Conservation (phyloP, 202 grass and related monocot genomes). For the Saccharum hybrid region DNA sequence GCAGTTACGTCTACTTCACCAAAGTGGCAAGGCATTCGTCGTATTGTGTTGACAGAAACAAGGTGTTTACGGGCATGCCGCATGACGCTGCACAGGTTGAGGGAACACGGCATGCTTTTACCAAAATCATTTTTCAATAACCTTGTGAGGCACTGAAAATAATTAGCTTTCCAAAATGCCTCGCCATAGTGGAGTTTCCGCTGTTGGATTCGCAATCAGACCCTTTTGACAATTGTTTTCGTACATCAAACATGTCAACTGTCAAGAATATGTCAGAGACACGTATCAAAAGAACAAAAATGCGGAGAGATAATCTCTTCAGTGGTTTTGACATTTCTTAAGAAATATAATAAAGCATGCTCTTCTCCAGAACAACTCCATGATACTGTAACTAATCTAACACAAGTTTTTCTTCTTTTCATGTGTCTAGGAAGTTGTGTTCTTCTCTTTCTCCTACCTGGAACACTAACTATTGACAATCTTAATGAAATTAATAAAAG, state of each 20-base stretch:
- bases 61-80: neutral
- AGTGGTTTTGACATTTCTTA: slow-evolving; percentile 28
- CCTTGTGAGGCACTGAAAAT: neutral
- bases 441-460: slow-evolving; percentile 43
- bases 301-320: slow-evolving; percentile 36
- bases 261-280: slow-evolving; percentile 13
- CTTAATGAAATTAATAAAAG: slow-evolving; percentile 48
- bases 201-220: neutral
- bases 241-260: neutral
- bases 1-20: neutral
- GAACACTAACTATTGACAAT: slow-evolving; percentile 51
- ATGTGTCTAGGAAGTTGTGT: slow-evolving; percentile 26
- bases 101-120: neutral
- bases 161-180: slow-evolving; percentile 1
- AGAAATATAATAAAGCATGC: slow-evolving; percentile 11
- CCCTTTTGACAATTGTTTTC: neutral
- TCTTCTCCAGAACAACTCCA: slow-evolving; percentile 36
- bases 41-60: neutral
- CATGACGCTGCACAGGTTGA: neutral
- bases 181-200: neutral
- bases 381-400: slow-evolving; percentile 44
- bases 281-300: slow-evolving; percentile 14
- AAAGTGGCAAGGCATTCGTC: neutral
- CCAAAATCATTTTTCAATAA: neutral
- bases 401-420: slow-evolving; percentile 8